Evolutionary conservation across 805 yeast species (phyloP).

Genomic region (Saccharomyces paradoxus): DNA sequence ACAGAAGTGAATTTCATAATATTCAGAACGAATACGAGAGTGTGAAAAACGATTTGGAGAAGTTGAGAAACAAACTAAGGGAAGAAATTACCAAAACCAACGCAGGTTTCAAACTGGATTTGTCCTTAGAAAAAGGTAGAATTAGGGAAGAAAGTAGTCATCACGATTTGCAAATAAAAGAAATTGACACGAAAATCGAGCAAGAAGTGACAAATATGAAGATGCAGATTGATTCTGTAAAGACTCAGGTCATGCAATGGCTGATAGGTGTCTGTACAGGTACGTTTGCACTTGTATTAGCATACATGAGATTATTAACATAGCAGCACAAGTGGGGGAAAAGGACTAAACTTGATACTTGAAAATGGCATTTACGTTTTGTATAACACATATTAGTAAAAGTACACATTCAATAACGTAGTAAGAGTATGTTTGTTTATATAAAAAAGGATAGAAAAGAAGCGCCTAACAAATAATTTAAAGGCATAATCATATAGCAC

Average conservation of each 20-base stretch:
- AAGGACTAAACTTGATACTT: not conserved
- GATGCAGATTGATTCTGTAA: constrained; percentile 89
- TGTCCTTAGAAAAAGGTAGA: constrained; percentile 90
- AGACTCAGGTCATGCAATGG: constrained; percentile 98
- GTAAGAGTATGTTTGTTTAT: not conserved
- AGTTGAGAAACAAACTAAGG: constrained; percentile 70
- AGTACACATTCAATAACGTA: not conserved
- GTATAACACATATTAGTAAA: not conserved
- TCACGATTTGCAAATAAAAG: constrained; percentile 89
- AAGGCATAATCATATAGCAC: not conserved
- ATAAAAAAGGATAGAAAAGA: not conserved
- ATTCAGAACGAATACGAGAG: constrained; percentile 83
- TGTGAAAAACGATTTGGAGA: constrained; percentile 75
- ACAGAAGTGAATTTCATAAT: constrained; percentile 73
- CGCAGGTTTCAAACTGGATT: constrained; percentile 83
- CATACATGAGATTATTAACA: constrained; percentile 77
- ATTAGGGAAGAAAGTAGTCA: constrained; percentile 89
- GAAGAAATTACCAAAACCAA: constrained; percentile 88
- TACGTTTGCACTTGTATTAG: constrained; percentile 88
- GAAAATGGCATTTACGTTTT: not conserved
- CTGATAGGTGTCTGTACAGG: constrained; percentile 96
- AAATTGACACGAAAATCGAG: constrained; percentile 88
- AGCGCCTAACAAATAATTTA: not conserved
- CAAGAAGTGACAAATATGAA: constrained; percentile 92
- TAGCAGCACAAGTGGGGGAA: constrained; percentile 19